A percentile compares a stretch with the other conserved stretches of the same genome.
phyloP scores from a whole-genome alignment of 768 basidiomycete genomes.

The Holtermanniella nyarrowii region DNA sequence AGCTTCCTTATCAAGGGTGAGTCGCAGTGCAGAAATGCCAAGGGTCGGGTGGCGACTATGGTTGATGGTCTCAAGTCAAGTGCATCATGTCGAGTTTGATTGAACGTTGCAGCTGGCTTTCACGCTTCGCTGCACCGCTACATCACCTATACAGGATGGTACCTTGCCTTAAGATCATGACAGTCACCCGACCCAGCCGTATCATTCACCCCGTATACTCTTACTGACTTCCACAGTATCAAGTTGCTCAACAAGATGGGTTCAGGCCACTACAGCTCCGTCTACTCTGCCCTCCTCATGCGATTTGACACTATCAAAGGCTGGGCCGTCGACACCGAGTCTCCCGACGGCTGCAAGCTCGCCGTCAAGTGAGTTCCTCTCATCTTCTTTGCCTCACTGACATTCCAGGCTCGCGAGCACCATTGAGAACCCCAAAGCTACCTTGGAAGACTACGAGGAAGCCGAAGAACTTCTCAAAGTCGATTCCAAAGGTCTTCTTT shows the following conservation, averaged over 20 bases:
- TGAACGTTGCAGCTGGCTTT: no score
- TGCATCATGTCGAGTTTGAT: no score
- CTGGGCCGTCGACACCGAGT: not conserved
- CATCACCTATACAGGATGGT: no score
- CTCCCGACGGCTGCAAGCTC: not conserved
- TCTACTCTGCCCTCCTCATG: not conserved
- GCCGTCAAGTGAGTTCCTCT: not conserved
- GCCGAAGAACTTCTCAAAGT: no score
- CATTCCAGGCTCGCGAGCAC: not conserved
- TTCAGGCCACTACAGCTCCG: not conserved
- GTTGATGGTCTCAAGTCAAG: no score
- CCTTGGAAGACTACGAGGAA: no score
- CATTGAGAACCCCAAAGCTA: not conserved
- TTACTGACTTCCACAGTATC: not conserved
- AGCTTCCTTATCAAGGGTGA: not conserved
- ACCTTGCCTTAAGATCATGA: no score
- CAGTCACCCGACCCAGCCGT: no score
- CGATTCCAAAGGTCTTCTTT: no score
- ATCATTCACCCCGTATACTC: not conserved
- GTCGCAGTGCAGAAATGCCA: not conserved
- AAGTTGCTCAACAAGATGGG: not conserved
- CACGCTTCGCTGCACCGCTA: no score
- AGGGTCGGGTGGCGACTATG: no score
- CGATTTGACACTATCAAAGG: not conserved
- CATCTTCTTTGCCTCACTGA: not conserved